Conservation (phyloP, 768 basidiomycete genomes). For the Sistotremastrum suecicum region DNA sequence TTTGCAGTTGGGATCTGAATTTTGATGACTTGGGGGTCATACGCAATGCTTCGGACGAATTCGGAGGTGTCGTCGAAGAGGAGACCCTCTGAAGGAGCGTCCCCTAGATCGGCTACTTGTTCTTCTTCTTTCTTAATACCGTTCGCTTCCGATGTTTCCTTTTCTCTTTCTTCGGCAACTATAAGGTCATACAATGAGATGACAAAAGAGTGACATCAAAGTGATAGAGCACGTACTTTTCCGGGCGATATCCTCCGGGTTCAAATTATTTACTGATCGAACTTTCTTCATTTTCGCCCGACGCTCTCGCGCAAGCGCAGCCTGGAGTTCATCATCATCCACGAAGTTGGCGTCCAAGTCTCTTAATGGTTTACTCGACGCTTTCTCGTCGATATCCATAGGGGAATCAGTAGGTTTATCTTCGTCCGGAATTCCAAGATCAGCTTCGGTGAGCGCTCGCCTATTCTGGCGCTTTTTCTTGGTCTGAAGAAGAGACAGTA, state of each 20-base stretch:
- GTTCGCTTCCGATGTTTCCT: slow-evolving; percentile 30
- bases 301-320: slow-evolving; percentile 75
- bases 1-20: slow-evolving; percentile 19
- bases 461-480: slow-evolving; percentile 85
- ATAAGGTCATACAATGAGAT: slow-evolving; percentile 3
- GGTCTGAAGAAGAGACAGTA: slow-evolving; percentile 32
- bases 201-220: background rate
- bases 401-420: slow-evolving; percentile 23
- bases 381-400: slow-evolving; percentile 75
- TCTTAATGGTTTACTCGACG: slow-evolving; percentile 50
- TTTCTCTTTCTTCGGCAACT: slow-evolving; percentile 54
- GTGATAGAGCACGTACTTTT: slow-evolving; percentile 36
- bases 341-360: slow-evolving; percentile 83
- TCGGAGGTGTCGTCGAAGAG: slow-evolving; percentile 96
- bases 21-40: slow-evolving; percentile 43
- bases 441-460: slow-evolving; percentile 42
- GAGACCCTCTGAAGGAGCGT: slow-evolving; percentile 32
- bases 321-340: slow-evolving; percentile 97
- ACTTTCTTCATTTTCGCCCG: slow-evolving; percentile 63
- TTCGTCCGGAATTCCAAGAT: slow-evolving; percentile 24
- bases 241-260: slow-evolving; percentile 70
- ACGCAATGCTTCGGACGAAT: slow-evolving; percentile 78
- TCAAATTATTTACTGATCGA: slow-evolving; percentile 39
- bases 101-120: slow-evolving; percentile 29
- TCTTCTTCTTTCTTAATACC: slow-evolving; percentile 35